Conservation (phyloP, 1,284 basidiomycete species). For the Apiotrichum mycotoxinovorans region DNA sequence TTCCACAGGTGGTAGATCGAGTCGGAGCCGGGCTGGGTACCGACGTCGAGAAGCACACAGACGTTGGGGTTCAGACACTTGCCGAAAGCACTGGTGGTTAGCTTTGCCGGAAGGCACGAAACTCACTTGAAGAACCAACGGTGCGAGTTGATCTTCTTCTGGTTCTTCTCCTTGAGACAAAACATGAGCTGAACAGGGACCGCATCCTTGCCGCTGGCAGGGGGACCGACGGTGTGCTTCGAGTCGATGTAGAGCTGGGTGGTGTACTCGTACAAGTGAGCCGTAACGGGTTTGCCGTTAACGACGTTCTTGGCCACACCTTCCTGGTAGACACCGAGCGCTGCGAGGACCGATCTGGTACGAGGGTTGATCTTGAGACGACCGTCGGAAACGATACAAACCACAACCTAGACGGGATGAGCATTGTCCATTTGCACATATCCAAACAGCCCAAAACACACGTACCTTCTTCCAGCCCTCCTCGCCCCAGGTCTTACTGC, state of each 20-base stretch:
- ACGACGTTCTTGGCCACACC: slow-evolving; percentile 89
- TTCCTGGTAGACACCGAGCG: slow-evolving; percentile 82
- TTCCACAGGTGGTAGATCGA: slow-evolving; percentile 96
- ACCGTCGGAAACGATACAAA: slow-evolving; percentile 67
- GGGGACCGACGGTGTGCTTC: slow-evolving; percentile 67
- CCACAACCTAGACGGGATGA: slow-evolving; percentile 48
- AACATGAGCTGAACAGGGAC: slow-evolving; percentile 91
- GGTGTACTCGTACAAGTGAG: slow-evolving; percentile 81
- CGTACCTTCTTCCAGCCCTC: slow-evolving; percentile 93
- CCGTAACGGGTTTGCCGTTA: slow-evolving; percentile 71
- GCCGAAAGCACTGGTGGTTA: slow-evolving; percentile 10
- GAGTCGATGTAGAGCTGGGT: slow-evolving; percentile 80
- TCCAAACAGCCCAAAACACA: slow-evolving; percentile 14
- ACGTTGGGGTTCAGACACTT: slow-evolving; percentile 67
- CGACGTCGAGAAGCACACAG: slow-evolving; percentile 90
- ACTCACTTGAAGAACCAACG: slow-evolving; percentile 78
- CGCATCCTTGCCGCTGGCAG: slow-evolving; percentile 58
- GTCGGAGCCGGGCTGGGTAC: slow-evolving; percentile 83
- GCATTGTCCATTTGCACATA: slow-evolving; percentile 49
- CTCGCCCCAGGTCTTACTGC: slow-evolving; percentile 88
- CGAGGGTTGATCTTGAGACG: slow-evolving; percentile 79
- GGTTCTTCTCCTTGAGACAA: slow-evolving; percentile 83
- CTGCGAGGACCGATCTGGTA: slow-evolving; percentile 77
- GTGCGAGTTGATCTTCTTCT: slow-evolving; percentile 74
- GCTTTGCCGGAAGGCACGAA: background rate